Conservation (phyloP, 352 stramenopile species). For the Phytopythium vexans region DNA sequence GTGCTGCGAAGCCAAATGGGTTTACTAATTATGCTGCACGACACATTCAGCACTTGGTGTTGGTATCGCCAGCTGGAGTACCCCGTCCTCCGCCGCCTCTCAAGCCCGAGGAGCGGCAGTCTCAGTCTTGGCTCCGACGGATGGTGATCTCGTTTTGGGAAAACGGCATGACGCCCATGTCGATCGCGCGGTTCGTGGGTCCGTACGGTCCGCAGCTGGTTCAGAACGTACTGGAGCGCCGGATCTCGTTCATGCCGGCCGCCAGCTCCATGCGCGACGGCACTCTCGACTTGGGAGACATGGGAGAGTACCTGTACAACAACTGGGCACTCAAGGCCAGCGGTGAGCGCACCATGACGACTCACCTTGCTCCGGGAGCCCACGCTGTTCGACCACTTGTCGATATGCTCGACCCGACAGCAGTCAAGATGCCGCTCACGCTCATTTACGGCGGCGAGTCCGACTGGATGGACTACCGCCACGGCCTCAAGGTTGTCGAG, state of each 20-base stretch:
- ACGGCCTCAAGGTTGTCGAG: slow-evolving; percentile 61
- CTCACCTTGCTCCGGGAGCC: slow-evolving; percentile 67
- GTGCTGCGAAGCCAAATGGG: not conserved
- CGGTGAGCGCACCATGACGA: slow-evolving; percentile 70
- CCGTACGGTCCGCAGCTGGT: slow-evolving; percentile 81
- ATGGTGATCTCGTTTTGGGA: slow-evolving; percentile 61
- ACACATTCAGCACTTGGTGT: slow-evolving; percentile 56
- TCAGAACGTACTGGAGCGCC: slow-evolving; percentile 52
- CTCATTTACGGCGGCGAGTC: slow-evolving; percentile 80
- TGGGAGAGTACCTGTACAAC: slow-evolving; percentile 82
- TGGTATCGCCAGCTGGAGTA: slow-evolving; percentile 72
- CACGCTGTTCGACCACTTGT: slow-evolving; percentile 65
- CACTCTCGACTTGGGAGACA: slow-evolving; percentile 49
- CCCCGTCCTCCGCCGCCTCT: slow-evolving; percentile 45
- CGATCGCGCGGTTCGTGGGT: slow-evolving; percentile 58
- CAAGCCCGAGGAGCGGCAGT: slow-evolving; percentile 32
- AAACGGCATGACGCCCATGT: slow-evolving; percentile 73
- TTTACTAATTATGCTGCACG: not conserved
- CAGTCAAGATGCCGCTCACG: slow-evolving; percentile 73
- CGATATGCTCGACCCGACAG: slow-evolving; percentile 51
- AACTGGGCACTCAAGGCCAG: slow-evolving; percentile 82
- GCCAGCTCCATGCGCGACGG: slow-evolving; percentile 68
- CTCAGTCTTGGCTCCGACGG: slow-evolving; percentile 47
- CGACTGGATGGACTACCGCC: slow-evolving; percentile 86
- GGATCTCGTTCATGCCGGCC: slow-evolving; percentile 74